Evolutionary conservation across 164 flowering plant genomes (phyloP), one percentile per base, ranked within the genome.

Genomic region (Pachysandra terminalis): DNA sequence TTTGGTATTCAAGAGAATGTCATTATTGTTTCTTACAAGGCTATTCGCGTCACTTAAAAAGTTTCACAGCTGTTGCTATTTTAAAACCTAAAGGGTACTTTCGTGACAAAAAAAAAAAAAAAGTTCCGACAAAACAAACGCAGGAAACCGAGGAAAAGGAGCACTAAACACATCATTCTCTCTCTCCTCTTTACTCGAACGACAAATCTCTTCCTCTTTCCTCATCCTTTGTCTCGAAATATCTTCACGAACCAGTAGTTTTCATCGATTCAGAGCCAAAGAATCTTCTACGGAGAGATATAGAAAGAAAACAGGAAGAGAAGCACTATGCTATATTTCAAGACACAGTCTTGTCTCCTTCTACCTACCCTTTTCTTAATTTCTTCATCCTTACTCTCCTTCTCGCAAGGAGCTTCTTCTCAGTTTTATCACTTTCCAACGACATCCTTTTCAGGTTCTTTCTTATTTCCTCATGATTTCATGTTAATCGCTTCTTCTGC

Each of bases 371-470:
- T 68, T 21, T 49, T 64, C 69, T 21, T 74, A 17, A 0, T 74
- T 6, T 49, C 37, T 23, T 54, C 63, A 16, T 61, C 59, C 52
- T 61, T 69, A 19, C 49, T 56, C 17, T n/a, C 58, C 27, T 53
- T 32, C 64, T 64, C 61, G 64, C 67, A 59, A 54, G 71, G 68
- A 22, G 65, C 19, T 45, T 67, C n/a, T n/a, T n/a, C 71, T 53
- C 65, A 52, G 15, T 37, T 61, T 15, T 28, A 52, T 5, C 48
- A 59, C 49, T 21, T 21, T 14, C 69, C 17, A 13, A 27, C 32
- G 3, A 0, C 0, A 41, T 64, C 40, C 27, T 5, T 15, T 19
- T 16, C 26, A 51, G 76, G 76, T 68, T 32, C 6, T 61, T 17
- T n/a, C n/a, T n/a, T n/a, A n/a, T 49, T 28, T 49, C 21, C 6